Base-by-base conservation (phyloP, 176 grass and related monocot genomes). In the Echinochloa phyllopogon region DNA sequence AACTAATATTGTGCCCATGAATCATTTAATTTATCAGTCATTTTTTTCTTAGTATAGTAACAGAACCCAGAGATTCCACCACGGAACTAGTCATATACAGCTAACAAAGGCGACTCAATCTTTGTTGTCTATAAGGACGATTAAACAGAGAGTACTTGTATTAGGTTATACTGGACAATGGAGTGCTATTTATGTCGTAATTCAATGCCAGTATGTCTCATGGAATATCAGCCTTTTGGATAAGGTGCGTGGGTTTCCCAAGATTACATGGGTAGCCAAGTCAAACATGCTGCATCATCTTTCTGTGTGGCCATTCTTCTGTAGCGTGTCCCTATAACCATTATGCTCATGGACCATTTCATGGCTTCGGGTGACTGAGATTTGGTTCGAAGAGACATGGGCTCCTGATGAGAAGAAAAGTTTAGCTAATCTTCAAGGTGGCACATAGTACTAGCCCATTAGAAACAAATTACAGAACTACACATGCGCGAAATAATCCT, bases 181-280 rank as follows among this genome's bases (percentile, higher is more conserved):
- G 51, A n/a, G 3, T 88, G 27, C 4, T 80, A 80, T 74, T 39
- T 7, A 56, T 59, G 3, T 59, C 11, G 36, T 85, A 66, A 57
- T 42, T 67, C 29, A 49, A 49, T 74, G 40, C 38, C 27, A 68
- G 9, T 24, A 21, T 23, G 1, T 72, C 65, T 48, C 21, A 59
- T 84, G 38, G 40, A 40, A 69, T 23, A 23, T 59, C 75, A 89
- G 21, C 38, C 17, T 72, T 80, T 65, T 80, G 56, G 68, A 74
- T 84, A 51, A 68, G 87, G 29, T 69, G 52, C n/a, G 13, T 21
- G 36, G 60, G 40, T 75, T 67, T 75, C 69, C 7, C 29, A 65
- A 84, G 69, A 75, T 50, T 56, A 68, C 25, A 38, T 55, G 41
- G 33, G 60, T 20, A 65, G 25, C 66, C 25, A 75, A 43, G 38